These are phyloP conservation scores for Austroboletus rostrupii DNA, from an alignment of 1,284 basidiomycete species.

Conservation along the genomic window DNA sequence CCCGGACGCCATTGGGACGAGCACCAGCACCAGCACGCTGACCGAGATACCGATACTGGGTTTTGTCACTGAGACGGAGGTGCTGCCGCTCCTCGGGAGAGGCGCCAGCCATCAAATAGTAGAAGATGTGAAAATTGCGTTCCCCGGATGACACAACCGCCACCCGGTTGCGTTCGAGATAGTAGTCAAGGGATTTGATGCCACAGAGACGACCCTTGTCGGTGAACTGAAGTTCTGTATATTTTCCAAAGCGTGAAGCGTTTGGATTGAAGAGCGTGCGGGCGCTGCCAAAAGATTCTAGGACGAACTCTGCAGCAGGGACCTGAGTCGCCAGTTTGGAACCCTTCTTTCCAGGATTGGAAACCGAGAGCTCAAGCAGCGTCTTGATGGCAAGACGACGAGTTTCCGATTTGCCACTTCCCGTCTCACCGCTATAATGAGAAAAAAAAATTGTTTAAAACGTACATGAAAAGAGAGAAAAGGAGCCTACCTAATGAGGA, in stretches of 20 bases:
- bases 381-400: conserved; percentile 88
- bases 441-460: neutral
- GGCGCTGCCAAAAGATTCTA: conserved; percentile 90
- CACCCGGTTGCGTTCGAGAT: conserved; percentile 87
- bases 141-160: conserved; percentile 80
- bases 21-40: conserved; percentile 45
- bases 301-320: conserved; percentile 91
- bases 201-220: conserved; percentile 87
- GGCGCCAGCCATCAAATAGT: conserved; percentile 91
- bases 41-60: conserved; percentile 82
- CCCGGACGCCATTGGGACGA: conserved; percentile 45
- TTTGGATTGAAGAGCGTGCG: conserved; percentile 89
- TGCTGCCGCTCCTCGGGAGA: conserved; percentile 84
- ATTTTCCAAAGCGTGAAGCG: conserved; percentile 76
- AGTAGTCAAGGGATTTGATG: conserved; percentile 95
- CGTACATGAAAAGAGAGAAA: neutral
- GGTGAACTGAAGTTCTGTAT: conserved; percentile 60
- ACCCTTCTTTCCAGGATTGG: conserved; percentile 35
- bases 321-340: conserved; percentile 84
- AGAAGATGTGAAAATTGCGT: conserved; percentile 91
- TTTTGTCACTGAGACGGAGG: conserved; percentile 77
- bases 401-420: conserved; percentile 91
- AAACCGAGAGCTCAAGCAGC: conserved; percentile 83
- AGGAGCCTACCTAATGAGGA: conserved; percentile 72
- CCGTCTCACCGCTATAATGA: conserved; percentile 76